phyloP scores from a whole-genome alignment of 331 rosid genomes.

The Arachis monticola region DNA sequence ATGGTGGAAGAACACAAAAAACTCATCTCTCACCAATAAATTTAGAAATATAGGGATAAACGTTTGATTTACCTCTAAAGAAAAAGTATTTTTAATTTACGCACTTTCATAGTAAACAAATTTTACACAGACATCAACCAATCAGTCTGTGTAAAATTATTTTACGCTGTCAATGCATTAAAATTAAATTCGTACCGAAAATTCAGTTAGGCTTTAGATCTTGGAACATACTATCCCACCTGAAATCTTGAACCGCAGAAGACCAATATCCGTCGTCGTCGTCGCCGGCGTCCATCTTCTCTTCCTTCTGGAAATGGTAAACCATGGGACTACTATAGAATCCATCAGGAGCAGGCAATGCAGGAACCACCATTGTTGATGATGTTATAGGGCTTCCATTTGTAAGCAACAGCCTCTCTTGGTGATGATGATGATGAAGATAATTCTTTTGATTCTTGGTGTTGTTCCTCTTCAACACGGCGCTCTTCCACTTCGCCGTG shows the following conservation, averaged over 20 bases:
- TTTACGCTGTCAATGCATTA: too few relatives aligned
- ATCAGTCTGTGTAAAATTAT: not conserved
- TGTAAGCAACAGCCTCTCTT: conserved; percentile 68
- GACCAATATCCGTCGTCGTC: conserved; percentile 61
- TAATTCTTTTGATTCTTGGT: conserved; percentile 4
- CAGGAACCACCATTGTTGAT: conserved; percentile 19
- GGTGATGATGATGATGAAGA: conserved; percentile 33
- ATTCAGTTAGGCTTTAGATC: conserved; percentile 82
- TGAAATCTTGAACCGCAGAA: conserved; percentile 73
- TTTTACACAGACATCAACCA: too few relatives aligned
- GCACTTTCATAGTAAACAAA: too few relatives aligned
- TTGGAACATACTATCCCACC: conserved; percentile 97
- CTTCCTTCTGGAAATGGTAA: conserved; percentile 55
- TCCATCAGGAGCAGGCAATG: conserved; percentile 47
- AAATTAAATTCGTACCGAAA: not conserved
- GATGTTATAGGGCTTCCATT: conserved; percentile 61
- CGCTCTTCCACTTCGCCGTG: conserved; percentile 49
- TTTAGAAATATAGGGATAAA: conserved; percentile 7
- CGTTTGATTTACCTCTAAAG: not conserved
- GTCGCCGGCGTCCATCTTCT: conserved; percentile 38
- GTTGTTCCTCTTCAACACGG: conserved; percentile 67
- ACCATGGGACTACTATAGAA: conserved; percentile 62
- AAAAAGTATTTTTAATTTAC: too few relatives aligned
- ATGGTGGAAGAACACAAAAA: conserved; percentile 72
- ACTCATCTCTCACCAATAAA: conserved; percentile 71